A percentile compares a stretch with the other conserved stretches of the same genome.
These are phyloP conservation scores for Fusarium coffeatum DNA, from an alignment of 2,329 filamentous ascomycete genomes.

Conservation along the genomic window DNA sequence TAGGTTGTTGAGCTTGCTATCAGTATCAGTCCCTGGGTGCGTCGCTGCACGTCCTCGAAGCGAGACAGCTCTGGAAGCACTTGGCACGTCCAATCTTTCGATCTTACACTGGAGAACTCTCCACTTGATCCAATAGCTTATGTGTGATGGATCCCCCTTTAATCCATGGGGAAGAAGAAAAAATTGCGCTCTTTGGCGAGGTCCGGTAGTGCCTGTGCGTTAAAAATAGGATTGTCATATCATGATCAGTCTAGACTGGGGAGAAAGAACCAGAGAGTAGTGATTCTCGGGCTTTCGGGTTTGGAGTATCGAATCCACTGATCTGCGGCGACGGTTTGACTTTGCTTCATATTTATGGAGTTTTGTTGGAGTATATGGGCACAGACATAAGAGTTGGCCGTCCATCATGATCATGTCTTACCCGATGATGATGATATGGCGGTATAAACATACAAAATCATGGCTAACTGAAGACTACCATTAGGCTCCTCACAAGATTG, in stretches of 20 bases:
- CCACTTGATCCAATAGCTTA: slow-evolving; percentile 1
- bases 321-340: slow-evolving; percentile 2
- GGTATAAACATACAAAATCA: not conserved
- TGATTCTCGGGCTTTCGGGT: not conserved
- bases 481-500: not conserved
- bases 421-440: not conserved
- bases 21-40: not conserved
- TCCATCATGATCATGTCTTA: not conserved
- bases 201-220: not conserved
- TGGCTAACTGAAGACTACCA: not conserved
- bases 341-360: not conserved
- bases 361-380: not conserved
- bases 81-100: not conserved
- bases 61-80: not conserved
- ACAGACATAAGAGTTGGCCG: not conserved
- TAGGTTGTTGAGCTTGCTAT: not conserved
- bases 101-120: not conserved
- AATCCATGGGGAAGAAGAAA: not conserved
- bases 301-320: slow-evolving; percentile 5
- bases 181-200: slow-evolving; percentile 11
- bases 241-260: slow-evolving; percentile 12
- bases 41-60: not conserved
- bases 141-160: not conserved
- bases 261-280: not conserved
- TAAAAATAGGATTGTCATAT: slow-evolving; percentile 9